These are phyloP conservation scores for Chaetomium sp. DNA, from an alignment of 2,329 filamentous ascomycete genomes.

Conservation along the genomic window DNA sequence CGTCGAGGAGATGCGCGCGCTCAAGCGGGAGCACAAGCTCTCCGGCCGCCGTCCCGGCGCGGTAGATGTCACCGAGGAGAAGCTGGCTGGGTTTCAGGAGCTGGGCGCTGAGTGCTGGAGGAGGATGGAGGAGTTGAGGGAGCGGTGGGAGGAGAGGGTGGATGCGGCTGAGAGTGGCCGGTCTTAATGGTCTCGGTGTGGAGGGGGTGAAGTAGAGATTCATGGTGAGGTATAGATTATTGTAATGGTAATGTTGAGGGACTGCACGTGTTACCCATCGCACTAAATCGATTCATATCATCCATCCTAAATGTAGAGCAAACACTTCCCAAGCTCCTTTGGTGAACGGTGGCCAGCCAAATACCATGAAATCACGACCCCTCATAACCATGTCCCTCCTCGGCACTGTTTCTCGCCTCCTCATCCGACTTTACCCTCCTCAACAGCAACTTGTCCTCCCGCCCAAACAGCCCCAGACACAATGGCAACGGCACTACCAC, in stretches of 20 bases:
- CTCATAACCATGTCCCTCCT: slow-evolving; percentile 6
- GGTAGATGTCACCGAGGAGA: slow-evolving; percentile 61
- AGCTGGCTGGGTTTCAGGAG: slow-evolving; percentile 62
- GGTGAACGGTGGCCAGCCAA: slow-evolving; percentile 6
- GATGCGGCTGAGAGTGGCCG: slow-evolving; percentile 9
- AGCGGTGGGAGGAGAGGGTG: slow-evolving; percentile 62
- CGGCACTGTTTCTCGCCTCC: slow-evolving; percentile 30
- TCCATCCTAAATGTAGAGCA: background rate
- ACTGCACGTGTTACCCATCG: background rate
- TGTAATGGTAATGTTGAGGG: slow-evolving; percentile 16
- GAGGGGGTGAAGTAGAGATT: background rate
- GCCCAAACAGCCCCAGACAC: slow-evolving; percentile 70
- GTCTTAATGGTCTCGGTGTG: background rate
- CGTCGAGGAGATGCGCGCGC: slow-evolving; percentile 45
- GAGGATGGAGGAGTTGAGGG: slow-evolving; percentile 71
- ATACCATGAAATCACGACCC: background rate
- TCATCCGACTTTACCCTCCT: slow-evolving; percentile 53
- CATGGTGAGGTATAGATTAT: background rate
- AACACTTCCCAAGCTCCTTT: background rate
- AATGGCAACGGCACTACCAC: slow-evolving; percentile 68
- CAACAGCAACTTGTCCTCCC: slow-evolving; percentile 53
- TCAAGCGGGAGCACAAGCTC: slow-evolving; percentile 53
- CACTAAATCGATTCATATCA: background rate
- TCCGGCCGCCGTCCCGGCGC: slow-evolving; percentile 62
- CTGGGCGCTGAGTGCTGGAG: slow-evolving; percentile 65